Evolutionary conservation across 1,284 basidiomycete species (phyloP), one percentile per base, ranked within the genome.

Genomic region (Binderoboletus segoi): DNA sequence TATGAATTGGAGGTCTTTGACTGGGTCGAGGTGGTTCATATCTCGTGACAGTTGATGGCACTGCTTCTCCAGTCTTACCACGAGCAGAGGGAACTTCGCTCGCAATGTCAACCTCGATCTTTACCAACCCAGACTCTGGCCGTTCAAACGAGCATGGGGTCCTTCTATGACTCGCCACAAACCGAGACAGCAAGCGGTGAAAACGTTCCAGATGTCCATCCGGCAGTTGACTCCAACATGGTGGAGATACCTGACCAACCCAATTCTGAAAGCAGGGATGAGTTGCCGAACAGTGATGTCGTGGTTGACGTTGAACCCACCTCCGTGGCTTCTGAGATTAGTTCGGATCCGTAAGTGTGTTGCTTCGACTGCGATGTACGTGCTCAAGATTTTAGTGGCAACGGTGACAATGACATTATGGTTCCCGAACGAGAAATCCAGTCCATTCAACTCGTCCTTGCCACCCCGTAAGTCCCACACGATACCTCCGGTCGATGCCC

Each of bases 51-150:
- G 67, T 50, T 70, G 51, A 70, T 69, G 65, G 57, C 52, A 38
- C 48, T 67, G 18, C 56, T 70, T 37, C 56, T 71, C 21, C 68
- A 65, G 47, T 59, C 61, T 42, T 69, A 70, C 21, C 58, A 70
- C 38, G 63, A 67, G 35, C 67, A 48, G 33, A 63, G 54, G 30
- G 48, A 61, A 24, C 54, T 70, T 8, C 20, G 32, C 2, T 28
- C 54, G 8, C 60, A 42, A 28, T 28, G 24, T 48, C 63, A 49
- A 41, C 24, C 20, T 6, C 54, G 16, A 46, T 8, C 20, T 8
- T 57, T 30, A 37, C 15, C 41, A 43, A 67, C 51, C 13, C 58
- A 56, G 51, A 51, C 67, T 26, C 51, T 70, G 35, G 53, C 52
- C 37, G 48, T 62, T 33, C 66, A 71, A 53, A 71, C 67, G 45